Evolutionary conservation across 805 yeast genomes (phyloP).

Genomic region (Kuraishia piskuri): DNA sequence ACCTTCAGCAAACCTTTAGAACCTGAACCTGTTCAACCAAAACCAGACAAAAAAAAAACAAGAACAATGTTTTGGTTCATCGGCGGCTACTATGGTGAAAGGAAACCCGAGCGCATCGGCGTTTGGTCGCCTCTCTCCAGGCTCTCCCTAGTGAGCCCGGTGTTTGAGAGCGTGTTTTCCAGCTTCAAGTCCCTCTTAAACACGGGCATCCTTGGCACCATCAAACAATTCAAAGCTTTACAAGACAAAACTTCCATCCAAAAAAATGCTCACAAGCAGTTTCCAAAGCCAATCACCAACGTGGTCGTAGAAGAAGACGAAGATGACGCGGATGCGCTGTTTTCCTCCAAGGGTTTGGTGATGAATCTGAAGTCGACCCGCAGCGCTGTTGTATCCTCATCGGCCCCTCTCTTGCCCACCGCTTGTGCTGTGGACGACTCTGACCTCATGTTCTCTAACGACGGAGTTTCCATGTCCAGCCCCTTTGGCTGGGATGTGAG

Average conservation of each 20-base stretch:
- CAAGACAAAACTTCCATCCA: no score
- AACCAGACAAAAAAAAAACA: no score
- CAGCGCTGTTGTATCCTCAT: not conserved
- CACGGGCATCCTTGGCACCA: not conserved
- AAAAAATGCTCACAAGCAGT: not conserved
- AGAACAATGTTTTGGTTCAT: not conserved
- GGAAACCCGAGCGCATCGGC: not conserved
- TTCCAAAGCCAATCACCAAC: not conserved
- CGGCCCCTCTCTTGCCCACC: not conserved
- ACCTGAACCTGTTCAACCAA: not conserved
- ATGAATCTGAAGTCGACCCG: not conserved
- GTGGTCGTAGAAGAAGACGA: not conserved
- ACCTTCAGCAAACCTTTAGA: no score
- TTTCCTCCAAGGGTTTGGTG: not conserved
- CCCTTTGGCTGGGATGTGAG: conserved; percentile 3
- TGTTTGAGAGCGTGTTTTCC: not conserved
- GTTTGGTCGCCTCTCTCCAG: not conserved
- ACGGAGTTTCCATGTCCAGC: not conserved
- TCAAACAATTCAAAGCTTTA: not conserved
- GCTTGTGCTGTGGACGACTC: conserved; percentile 1
- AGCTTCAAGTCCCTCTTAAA: not conserved
- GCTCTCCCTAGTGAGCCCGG: not conserved
- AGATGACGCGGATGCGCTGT: not conserved
- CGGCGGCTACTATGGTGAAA: not conserved
- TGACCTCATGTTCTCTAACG: not conserved